Conservation (phyloP, 345 rosid genomes). For the Gynandropsis gynandra region DNA sequence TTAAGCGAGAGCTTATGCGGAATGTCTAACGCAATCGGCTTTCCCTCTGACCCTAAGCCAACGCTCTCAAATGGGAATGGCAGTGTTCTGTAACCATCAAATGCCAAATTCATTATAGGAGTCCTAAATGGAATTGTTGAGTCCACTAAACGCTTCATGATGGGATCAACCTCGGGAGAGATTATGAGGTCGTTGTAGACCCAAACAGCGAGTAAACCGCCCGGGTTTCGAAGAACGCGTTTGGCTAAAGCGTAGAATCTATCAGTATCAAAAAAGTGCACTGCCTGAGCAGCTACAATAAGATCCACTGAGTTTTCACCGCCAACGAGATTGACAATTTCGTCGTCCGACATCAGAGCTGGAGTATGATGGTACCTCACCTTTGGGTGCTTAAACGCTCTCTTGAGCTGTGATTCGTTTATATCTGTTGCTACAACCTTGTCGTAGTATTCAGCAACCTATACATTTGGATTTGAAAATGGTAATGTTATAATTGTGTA, state of each 20-base stretch:
- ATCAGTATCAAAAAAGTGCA: constrained; percentile 43
- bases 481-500: too few species aligned
- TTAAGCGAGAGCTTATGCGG: constrained; percentile 33
- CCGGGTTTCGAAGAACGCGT: constrained; percentile 37
- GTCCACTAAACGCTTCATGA: constrained; percentile 28
- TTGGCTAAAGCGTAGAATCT: constrained; percentile 34
- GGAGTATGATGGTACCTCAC: background rate
- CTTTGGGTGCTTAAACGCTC: background rate
- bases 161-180: constrained; percentile 29
- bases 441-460: background rate
- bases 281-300: constrained; percentile 35
- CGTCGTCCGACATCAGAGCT: background rate
- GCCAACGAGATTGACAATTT: background rate
- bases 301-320: constrained; percentile 15
- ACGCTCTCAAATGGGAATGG: constrained; percentile 44
- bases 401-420: background rate
- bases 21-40: constrained; percentile 37
- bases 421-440: background rate
- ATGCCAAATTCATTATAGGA: background rate
- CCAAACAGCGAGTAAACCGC: constrained; percentile 40
- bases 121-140: constrained; percentile 29
- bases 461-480: too few species aligned
- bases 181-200: constrained; percentile 32
- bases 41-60: constrained; percentile 41
- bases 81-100: constrained; percentile 33